These are phyloP conservation scores for Firmiana major DNA, from an alignment of 345 rosid species.

Conservation along the genomic window DNA sequence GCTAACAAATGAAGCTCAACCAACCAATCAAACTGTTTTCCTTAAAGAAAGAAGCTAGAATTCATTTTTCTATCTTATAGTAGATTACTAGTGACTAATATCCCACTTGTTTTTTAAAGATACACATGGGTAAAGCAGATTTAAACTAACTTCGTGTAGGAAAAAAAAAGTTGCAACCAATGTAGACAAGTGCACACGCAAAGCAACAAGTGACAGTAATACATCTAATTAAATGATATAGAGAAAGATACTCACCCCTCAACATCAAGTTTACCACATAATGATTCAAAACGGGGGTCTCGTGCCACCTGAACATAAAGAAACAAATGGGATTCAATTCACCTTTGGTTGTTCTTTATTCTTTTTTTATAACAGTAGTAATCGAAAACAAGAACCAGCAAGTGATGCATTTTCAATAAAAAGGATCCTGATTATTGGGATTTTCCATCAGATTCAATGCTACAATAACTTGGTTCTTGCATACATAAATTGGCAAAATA, in stretches of 20 bases:
- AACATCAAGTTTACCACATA: slow-evolving; percentile 55
- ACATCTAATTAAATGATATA: not conserved
- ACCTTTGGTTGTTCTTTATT: not conserved
- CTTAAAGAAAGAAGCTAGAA: not conserved
- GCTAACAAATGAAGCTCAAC: not conserved
- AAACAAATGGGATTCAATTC: not conserved
- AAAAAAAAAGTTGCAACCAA: not conserved
- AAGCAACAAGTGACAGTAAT: not conserved
- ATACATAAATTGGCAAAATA: not conserved
- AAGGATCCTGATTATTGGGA: not conserved
- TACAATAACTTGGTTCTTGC: not conserved
- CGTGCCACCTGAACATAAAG: slow-evolving; percentile 42
- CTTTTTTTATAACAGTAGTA: too few relatives aligned
- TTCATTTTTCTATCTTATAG: not conserved
- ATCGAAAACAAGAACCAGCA: too few relatives aligned
- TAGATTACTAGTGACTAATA: not conserved
- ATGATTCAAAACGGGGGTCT: slow-evolving; percentile 72
- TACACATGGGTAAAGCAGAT: not conserved
- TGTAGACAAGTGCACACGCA: not conserved
- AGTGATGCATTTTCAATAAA: too few relatives aligned
- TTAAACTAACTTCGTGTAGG: not conserved
- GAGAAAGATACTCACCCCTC: slow-evolving; percentile 48
- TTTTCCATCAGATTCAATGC: not conserved
- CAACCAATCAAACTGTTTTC: not conserved
- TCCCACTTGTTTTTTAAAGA: not conserved